phyloP scores from a whole-genome alignment of 176 grass and related monocot species.

The Aechmea fasciata region DNA sequence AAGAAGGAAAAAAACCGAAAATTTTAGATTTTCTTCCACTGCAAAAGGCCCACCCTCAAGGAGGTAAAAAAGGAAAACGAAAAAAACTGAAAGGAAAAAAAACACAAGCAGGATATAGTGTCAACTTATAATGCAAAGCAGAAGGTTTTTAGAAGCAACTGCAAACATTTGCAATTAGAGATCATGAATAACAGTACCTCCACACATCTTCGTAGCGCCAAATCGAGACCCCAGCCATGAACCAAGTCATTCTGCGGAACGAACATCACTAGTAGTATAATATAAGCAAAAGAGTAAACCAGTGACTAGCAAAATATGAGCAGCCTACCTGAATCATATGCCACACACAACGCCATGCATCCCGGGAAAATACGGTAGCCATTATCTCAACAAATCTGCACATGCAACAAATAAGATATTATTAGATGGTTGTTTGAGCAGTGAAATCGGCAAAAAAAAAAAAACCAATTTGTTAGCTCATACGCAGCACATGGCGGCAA shows the following conservation, averaged over 20 bases:
- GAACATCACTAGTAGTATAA: neutral
- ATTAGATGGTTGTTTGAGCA: neutral
- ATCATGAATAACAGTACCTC: conserved; percentile 41
- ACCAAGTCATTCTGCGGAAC: conserved; percentile 87
- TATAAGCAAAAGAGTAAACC: neutral
- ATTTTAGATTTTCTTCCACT: too few species aligned
- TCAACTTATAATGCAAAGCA: too few species aligned
- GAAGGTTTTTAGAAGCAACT: too few species aligned
- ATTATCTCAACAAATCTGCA: conserved; percentile 98
- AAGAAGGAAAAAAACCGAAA: too few species aligned
- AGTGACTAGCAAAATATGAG: neutral
- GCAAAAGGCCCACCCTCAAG: too few species aligned
- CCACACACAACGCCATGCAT: conserved; percentile 99
- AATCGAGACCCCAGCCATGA: conserved; percentile 99
- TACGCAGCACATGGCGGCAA: conserved; percentile 99
- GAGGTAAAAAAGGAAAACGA: too few species aligned
- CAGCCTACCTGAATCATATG: conserved; percentile 93
- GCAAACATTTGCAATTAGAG: neutral
- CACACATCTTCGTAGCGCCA: conserved; percentile 91
- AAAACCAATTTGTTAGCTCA: conserved; percentile 11
- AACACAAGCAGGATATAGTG: too few species aligned
- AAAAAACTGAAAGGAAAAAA: too few species aligned
- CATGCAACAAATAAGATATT: conserved; percentile 9
- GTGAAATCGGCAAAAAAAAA: neutral
- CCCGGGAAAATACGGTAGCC: conserved; percentile 93